Percentiles rank a stretch among this genome's conserved stretches.
Evolutionary conservation across 305 asterid genomes (phyloP).

Genomic region (Fraxinus floribunda): DNA sequence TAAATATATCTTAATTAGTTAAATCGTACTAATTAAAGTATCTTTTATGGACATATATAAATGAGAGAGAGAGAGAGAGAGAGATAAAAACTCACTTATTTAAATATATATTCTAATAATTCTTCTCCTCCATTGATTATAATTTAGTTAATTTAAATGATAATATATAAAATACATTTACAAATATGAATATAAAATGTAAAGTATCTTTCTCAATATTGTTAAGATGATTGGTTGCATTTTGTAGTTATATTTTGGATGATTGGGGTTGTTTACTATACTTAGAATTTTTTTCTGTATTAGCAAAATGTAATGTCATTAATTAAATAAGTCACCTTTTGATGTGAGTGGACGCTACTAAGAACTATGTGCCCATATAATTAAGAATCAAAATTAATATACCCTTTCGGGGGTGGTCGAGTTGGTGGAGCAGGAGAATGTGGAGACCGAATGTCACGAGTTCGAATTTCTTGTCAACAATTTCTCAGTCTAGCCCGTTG

Average conservation of each 20-base stretch:
- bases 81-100: neutral
- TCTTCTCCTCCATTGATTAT: neutral
- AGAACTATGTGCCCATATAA: constrained; percentile 6
- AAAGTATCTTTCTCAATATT: neutral
- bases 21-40: neutral
- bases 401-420: neutral
- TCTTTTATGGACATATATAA: neutral
- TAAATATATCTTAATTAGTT: neutral
- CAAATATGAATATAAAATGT: neutral
- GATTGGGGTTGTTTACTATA: constrained; percentile 19
- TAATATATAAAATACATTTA: neutral
- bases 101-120: neutral
- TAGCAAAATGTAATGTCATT: constrained; percentile 8
- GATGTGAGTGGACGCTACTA: constrained; percentile 27
- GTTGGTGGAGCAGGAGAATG: too few relatives aligned
- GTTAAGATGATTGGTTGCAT: constrained; percentile 21
- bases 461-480: too few relatives aligned
- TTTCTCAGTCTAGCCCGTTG: too few relatives aligned
- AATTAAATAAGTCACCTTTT: constrained; percentile 13
- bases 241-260: neutral
- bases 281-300: constrained; percentile 25
- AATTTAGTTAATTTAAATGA: neutral
- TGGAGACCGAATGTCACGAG: too few relatives aligned
- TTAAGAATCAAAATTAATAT: constrained; percentile 7
- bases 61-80: neutral